phyloP scores from a whole-genome alignment of 2,329 filamentous ascomycete species.

The Xylariaceae sp. region DNA sequence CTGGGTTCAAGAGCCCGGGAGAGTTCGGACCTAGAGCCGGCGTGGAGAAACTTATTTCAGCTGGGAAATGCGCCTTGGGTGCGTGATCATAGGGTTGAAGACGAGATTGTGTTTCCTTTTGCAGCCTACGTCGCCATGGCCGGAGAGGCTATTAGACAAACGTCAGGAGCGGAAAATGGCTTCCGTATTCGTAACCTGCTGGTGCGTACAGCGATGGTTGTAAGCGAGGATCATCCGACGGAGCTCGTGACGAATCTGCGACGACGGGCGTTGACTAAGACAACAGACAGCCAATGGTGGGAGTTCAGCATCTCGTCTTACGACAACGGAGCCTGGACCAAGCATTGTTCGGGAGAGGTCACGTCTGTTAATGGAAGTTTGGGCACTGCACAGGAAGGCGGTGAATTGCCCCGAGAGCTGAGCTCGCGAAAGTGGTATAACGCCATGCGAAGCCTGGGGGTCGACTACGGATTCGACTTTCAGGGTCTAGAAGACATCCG shows the following conservation, averaged over 20 bases:
- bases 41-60: slow-evolving; percentile 36
- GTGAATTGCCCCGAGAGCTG: slow-evolving; percentile 4
- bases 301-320: slow-evolving; percentile 34
- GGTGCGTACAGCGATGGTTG: slow-evolving; percentile 32
- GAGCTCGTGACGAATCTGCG: slow-evolving; percentile 35
- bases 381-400: slow-evolving; percentile 5
- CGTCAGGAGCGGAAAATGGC: slow-evolving; percentile 13
- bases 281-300: slow-evolving; percentile 30
- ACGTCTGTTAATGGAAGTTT: too few species aligned
- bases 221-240: slow-evolving; percentile 28
- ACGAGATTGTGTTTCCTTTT: slow-evolving; percentile 34
- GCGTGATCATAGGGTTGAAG: slow-evolving; percentile 31
- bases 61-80: slow-evolving; percentile 36
- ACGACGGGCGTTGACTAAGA: slow-evolving; percentile 23
- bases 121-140: slow-evolving; percentile 38
- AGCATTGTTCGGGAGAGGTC: slow-evolving; percentile 22
- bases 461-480: slow-evolving; percentile 34
- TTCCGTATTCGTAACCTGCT: slow-evolving; percentile 32
- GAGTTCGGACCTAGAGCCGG: background rate
- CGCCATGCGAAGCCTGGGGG: slow-evolving; percentile 28
- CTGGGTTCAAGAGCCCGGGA: background rate
- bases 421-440: slow-evolving; percentile 28
- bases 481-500: slow-evolving; percentile 4
- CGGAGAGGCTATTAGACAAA: slow-evolving; percentile 35
- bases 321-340: slow-evolving; percentile 28